Evolutionary conservation across 2,329 filamentous ascomycete species (phyloP), one percentile per base, ranked within the genome.

Genomic region (Exophiala oligosperma): DNA sequence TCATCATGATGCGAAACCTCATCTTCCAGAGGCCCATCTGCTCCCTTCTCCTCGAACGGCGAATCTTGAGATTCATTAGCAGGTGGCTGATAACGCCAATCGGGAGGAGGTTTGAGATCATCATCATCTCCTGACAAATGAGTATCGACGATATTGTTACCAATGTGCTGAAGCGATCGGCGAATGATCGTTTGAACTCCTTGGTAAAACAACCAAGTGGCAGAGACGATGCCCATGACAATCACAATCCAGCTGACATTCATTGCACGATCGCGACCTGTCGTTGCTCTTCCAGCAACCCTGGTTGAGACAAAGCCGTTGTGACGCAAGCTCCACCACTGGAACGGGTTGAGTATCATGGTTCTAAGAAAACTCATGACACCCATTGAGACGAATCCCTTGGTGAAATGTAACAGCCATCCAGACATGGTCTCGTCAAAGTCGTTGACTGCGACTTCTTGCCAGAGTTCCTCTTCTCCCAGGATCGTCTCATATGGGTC

Each of bases 381-480:
- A 6, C 94, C 94, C 50, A 97, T 81, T 4, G 91, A 93, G n/a
- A 93, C 87, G 65, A 97, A 81, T 0, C 94, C 94, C 73, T 97
- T 97, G 57, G 89, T 63, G 66, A 97, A 94, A 71, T 99, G 94
- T 66, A 90, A 85, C 5, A 79, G 68, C 93, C 93, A 97, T 1
- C 85, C 84, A 11, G 80, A 81, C n/a, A 59, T 37, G 17, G 47
- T 59, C 21, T 52, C 56, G 6, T 55, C 51, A 9, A 52, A 50
- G 7, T 56, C 32, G 4, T 58, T 60, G 35, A 66, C 56, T 32
- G 58, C 52, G 29, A 65, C 53, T 5, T 61, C 54, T 29, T 61
- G 54, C 65, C 65, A 67, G 14, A 66, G 52, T 37, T 82, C 80
- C 35, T 76, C 72, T 50, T 64, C 43, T 6, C 64, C 63, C 4